These are phyloP conservation scores for Kalanchoe fedtschenkoi DNA, from an alignment of 164 flowering plant species.

Conservation along the genomic window DNA sequence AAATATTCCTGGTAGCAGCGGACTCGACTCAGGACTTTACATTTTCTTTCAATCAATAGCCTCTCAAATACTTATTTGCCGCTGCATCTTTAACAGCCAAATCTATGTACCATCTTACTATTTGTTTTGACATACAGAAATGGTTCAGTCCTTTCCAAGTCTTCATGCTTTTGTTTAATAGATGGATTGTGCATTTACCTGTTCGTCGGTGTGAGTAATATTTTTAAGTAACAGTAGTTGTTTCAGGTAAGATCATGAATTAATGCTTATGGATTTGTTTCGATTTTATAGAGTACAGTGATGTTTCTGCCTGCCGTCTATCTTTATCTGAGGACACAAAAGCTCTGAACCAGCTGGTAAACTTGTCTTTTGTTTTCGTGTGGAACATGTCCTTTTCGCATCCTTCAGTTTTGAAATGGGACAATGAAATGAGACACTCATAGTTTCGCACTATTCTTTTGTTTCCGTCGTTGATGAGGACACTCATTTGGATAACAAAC, in stretches of 20 bases:
- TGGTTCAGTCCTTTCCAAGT: neutral
- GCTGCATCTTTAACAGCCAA: too few relatives aligned
- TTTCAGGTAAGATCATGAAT: neutral
- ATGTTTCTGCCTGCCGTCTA: slow-evolving; percentile 87
- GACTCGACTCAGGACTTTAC: neutral
- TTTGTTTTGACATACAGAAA: neutral
- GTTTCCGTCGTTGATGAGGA: neutral
- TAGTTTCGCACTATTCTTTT: neutral
- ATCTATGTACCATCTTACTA: neutral
- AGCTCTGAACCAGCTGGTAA: slow-evolving; percentile 92
- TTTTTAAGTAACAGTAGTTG: neutral
- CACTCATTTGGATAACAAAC: neutral
- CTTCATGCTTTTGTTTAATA: neutral
- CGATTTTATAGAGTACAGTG: slow-evolving; percentile 66
- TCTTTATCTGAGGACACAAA: slow-evolving; percentile 91
- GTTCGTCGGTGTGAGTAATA: too few relatives aligned
- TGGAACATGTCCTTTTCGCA: neutral
- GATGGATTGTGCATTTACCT: neutral
- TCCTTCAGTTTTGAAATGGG: neutral
- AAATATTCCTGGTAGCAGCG: neutral
- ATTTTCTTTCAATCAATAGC: too few relatives aligned
- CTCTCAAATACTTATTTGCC: too few relatives aligned
- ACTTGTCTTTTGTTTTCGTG: neutral
- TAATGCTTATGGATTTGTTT: slow-evolving; percentile 1
- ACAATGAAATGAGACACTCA: neutral